phyloP scores from a whole-genome alignment of 1,139 yeast genomes.

The Nakaseomyces sp. region DNA sequence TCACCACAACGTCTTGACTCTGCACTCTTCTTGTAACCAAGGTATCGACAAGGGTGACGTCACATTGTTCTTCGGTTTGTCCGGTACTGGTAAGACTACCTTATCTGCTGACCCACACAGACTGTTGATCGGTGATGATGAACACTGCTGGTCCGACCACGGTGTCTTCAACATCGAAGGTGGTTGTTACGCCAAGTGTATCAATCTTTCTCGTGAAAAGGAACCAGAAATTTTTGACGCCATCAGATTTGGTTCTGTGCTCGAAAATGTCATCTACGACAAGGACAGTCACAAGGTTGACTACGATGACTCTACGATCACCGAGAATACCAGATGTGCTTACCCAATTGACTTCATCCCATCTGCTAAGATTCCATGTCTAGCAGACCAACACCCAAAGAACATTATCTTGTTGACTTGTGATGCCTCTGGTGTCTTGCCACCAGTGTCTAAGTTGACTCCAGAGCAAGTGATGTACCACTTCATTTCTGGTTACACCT shows the following conservation, averaged over 20 bases:
- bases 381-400: slow-evolving; percentile 82
- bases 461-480: slow-evolving; percentile 98
- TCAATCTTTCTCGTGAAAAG: slow-evolving; percentile 80
- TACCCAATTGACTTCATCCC: slow-evolving; percentile 97
- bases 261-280: slow-evolving; percentile 90
- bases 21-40: slow-evolving; percentile 94
- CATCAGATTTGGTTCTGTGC: slow-evolving; percentile 84
- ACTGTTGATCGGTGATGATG: slow-evolving; percentile 94
- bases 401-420: slow-evolving; percentile 90
- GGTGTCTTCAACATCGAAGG: slow-evolving; percentile 99
- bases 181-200: slow-evolving; percentile 98
- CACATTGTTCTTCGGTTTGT: slow-evolving; percentile 89
- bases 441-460: slow-evolving; percentile 90
- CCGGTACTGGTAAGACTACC: slow-evolving; percentile 98
- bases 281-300: slow-evolving; percentile 74
- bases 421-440: slow-evolving; percentile 96
- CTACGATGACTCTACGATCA: slow-evolving; percentile 69
- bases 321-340: slow-evolving; percentile 98
- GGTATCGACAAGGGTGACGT: slow-evolving; percentile 59
- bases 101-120: slow-evolving; percentile 94
- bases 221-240: slow-evolving; percentile 98
- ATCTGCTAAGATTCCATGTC: slow-evolving; percentile 91
- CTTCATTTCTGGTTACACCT: slow-evolving; percentile 96
- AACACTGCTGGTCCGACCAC: slow-evolving; percentile 97
- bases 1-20: slow-evolving; percentile 80